Evolutionary conservation across 139 green algal genomes (phyloP).

Genomic region (Chlamydomonas sp.): DNA sequence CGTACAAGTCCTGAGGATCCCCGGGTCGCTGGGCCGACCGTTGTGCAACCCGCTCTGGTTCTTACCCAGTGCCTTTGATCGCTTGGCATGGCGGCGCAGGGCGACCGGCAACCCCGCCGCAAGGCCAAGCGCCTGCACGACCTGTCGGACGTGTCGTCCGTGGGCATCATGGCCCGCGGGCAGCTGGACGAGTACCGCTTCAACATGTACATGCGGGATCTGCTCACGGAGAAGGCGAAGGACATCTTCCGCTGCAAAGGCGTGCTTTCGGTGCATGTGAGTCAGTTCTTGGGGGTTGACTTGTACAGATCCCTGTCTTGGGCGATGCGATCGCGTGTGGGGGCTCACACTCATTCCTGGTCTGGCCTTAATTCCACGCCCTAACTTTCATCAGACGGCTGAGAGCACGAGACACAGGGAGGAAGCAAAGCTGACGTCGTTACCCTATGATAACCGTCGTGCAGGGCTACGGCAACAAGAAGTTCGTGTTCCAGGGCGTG

Average conservation of each 20-base stretch:
- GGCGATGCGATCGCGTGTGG: no score
- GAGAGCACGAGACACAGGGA: no score
- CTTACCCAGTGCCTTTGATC: no score
- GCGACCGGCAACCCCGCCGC: conserved; percentile 68
- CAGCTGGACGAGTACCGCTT: conserved; percentile 84
- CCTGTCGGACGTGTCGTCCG: conserved; percentile 68
- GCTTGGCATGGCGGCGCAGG: conserved; percentile 11
- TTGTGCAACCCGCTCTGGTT: no score
- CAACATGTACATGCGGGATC: conserved; percentile 90
- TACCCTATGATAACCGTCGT: not conserved
- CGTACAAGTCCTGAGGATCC: no score
- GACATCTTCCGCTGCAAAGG: conserved; percentile 92
- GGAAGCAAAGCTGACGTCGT: no score
- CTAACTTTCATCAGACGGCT: no score
- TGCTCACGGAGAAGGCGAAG: conserved; percentile 80
- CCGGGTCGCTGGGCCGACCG: no score
- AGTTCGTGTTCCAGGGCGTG: conserved; percentile 92
- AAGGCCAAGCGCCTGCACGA: conserved; percentile 78
- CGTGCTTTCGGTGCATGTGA: conserved; percentile 79
- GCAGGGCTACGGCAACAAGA: conserved; percentile 65
- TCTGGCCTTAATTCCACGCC: no score
- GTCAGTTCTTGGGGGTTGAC: not conserved
- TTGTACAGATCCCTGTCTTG: not conserved
- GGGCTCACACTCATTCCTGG: not conserved
- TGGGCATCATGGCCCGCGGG: conserved; percentile 78